Evolutionary conservation across 2,329 filamentous ascomycete species (phyloP).

Genomic region (Didymosphaeria variabile): DNA sequence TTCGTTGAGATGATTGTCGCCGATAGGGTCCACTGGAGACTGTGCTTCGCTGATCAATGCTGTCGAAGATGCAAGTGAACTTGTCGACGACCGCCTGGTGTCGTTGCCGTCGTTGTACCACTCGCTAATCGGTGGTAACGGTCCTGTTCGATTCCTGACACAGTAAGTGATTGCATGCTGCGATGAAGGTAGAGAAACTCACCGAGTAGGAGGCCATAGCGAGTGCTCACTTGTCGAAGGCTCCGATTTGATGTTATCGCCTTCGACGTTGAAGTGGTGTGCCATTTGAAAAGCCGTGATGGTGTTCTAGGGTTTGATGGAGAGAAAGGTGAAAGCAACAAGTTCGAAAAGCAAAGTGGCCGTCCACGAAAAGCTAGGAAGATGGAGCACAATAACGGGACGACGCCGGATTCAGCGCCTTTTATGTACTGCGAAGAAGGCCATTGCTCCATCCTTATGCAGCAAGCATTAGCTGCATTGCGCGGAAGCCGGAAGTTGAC

Average conservation of each 20-base stretch:
- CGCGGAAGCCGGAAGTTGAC: slow-evolving; percentile 20
- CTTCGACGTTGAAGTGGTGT: neutral
- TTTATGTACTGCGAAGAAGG: slow-evolving; percentile 19
- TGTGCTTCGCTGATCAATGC: neutral
- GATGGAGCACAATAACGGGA: slow-evolving; percentile 5
- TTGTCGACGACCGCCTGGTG: slow-evolving; percentile 3
- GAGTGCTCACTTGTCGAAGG: slow-evolving; percentile 10
- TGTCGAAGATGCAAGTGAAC: neutral
- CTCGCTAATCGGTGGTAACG: neutral
- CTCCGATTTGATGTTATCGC: neutral
- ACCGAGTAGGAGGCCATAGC: neutral
- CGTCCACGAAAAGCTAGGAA: neutral
- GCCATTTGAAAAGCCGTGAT: neutral
- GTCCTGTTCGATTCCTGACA: neutral
- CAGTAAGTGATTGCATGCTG: neutral
- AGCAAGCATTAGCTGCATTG: slow-evolving; percentile 10
- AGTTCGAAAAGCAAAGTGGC: neutral
- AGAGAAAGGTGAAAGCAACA: neutral
- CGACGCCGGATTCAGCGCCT: slow-evolving; percentile 5
- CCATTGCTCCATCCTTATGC: slow-evolving; percentile 14
- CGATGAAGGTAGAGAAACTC: neutral
- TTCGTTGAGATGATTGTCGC: neutral
- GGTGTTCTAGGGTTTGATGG: neutral
- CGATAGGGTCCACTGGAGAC: neutral
- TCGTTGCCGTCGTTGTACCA: neutral